Evolutionary conservation across 208 protist genomes (phyloP).

Genomic region (Acanthamoeba rhysodes): DNA sequence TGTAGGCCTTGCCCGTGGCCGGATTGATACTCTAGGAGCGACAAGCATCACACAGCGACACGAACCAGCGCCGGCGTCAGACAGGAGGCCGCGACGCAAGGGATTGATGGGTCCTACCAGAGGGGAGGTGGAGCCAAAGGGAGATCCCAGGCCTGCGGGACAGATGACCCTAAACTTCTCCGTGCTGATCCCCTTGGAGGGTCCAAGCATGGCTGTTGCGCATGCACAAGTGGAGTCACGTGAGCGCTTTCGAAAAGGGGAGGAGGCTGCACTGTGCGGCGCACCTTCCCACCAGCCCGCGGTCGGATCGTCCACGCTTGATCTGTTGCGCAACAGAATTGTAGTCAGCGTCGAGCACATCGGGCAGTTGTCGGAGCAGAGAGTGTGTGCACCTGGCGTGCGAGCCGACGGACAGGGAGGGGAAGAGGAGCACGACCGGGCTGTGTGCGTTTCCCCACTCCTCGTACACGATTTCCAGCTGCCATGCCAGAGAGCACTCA

Average conservation of each 20-base stretch:
- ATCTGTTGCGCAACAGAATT: background rate
- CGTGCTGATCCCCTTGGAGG: constrained; percentile 64
- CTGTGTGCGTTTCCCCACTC: constrained; percentile 62
- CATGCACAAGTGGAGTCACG: background rate
- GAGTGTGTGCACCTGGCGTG: constrained; percentile 60
- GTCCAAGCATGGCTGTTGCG: constrained; percentile 41
- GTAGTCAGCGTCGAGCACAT: too few species aligned
- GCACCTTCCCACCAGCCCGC: constrained; percentile 76
- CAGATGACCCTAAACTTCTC: constrained; percentile 75
- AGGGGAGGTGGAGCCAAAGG: constrained; percentile 68
- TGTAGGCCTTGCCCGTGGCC: constrained; percentile 17
- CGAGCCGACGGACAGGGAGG: constrained; percentile 56
- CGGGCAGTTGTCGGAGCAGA: background rate
- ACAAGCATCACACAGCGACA: too few species aligned
- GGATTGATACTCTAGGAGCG: constrained; percentile 42
- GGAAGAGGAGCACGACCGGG: constrained; percentile 66
- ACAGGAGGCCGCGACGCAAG: background rate
- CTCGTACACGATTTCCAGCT: constrained; percentile 65
- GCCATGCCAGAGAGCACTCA: too few species aligned
- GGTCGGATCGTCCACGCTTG: constrained; percentile 66
- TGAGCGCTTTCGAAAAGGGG: too few species aligned
- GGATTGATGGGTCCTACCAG: background rate
- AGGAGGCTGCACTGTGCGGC: too few species aligned
- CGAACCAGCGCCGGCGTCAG: background rate
- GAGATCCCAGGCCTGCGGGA: constrained; percentile 51